Evolutionary conservation across 2,329 filamentous ascomycete species (phyloP).

Genomic region (Cordyceps sp.): DNA sequence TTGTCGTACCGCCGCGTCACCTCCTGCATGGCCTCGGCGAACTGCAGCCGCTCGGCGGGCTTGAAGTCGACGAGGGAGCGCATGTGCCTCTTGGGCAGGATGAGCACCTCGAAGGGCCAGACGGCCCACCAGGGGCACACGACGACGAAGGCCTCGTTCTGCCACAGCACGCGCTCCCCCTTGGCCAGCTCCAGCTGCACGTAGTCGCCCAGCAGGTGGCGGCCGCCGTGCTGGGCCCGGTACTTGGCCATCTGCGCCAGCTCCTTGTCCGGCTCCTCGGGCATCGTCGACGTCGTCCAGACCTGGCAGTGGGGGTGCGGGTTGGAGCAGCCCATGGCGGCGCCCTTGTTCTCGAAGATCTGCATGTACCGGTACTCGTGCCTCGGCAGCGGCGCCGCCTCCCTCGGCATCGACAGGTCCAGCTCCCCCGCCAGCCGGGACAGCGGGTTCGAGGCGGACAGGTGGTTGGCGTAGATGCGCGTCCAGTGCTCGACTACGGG

Average conservation of each 20-base stretch:
- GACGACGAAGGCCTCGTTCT: conserved; percentile 71
- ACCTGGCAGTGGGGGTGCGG: conserved; percentile 94
- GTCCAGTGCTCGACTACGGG: conserved; percentile 86
- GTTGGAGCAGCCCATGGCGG: conserved; percentile 97
- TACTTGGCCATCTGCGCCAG: conserved; percentile 67
- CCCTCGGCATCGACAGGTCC: conserved; percentile 19
- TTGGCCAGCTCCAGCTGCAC: conserved; percentile 68
- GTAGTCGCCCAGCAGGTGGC: conserved; percentile 74
- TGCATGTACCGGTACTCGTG: conserved; percentile 93
- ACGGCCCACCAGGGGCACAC: conserved; percentile 96
- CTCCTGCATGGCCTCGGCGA: conserved; percentile 76
- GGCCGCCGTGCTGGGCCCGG: conserved; percentile 55
- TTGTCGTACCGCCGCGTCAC: conserved; percentile 90
- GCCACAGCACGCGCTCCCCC: conserved; percentile 70
- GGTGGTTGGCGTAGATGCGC: conserved; percentile 67
- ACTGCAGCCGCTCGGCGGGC: conserved; percentile 48
- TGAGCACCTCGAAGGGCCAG: conserved; percentile 93
- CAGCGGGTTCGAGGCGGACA: conserved; percentile 56
- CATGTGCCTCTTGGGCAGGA: conserved; percentile 71
- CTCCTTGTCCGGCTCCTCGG: conserved; percentile 76
- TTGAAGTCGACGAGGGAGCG: conserved; percentile 71
- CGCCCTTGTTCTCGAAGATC: conserved; percentile 98
- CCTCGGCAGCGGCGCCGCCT: conserved; percentile 30
- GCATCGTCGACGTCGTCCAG: conserved; percentile 83
- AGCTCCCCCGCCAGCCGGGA: conserved; percentile 21